Evolutionary conservation across 2,329 filamentous ascomycete genomes (phyloP).

Genomic region (Pseudodiploospora longispora): DNA sequence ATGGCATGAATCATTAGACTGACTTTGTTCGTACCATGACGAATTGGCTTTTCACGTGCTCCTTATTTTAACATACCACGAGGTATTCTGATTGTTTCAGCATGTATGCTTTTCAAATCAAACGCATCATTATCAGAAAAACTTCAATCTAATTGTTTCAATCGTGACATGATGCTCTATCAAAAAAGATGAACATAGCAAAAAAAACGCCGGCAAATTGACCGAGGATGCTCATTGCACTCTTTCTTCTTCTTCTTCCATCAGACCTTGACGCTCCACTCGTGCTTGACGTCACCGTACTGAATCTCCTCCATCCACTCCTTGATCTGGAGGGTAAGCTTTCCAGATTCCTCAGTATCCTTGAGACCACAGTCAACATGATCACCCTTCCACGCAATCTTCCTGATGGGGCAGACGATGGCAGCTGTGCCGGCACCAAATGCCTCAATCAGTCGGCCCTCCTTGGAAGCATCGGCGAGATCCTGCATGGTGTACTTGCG

Average conservation of each 20-base stretch:
- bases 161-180: too few species aligned
- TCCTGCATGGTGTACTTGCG: slow-evolving; percentile 89
- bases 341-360: slow-evolving; percentile 76
- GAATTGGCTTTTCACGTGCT: neutral
- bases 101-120: neutral
- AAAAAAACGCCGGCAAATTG: too few species aligned
- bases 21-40: slow-evolving; percentile 1
- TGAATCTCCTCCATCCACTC: slow-evolving; percentile 94
- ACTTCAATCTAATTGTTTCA: slow-evolving; percentile 1
- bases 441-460: slow-evolving; percentile 83
- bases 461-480: slow-evolving; percentile 68
- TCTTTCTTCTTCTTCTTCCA: neutral
- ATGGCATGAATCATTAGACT: slow-evolving; percentile 24
- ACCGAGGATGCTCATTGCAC: neutral
- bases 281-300: slow-evolving; percentile 86
- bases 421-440: slow-evolving; percentile 93
- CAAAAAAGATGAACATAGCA: too few species aligned
- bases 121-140: slow-evolving; percentile 6
- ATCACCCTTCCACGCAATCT: slow-evolving; percentile 80
- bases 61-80: neutral
- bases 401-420: slow-evolving; percentile 82
- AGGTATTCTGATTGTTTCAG: neutral
- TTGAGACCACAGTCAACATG: slow-evolving; percentile 75
- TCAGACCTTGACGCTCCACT: slow-evolving; percentile 65
- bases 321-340: slow-evolving; percentile 81